phyloP scores from a whole-genome alignment of 2,329 filamentous ascomycete genomes.

The Phaeophleospora eucalypticola region DNA sequence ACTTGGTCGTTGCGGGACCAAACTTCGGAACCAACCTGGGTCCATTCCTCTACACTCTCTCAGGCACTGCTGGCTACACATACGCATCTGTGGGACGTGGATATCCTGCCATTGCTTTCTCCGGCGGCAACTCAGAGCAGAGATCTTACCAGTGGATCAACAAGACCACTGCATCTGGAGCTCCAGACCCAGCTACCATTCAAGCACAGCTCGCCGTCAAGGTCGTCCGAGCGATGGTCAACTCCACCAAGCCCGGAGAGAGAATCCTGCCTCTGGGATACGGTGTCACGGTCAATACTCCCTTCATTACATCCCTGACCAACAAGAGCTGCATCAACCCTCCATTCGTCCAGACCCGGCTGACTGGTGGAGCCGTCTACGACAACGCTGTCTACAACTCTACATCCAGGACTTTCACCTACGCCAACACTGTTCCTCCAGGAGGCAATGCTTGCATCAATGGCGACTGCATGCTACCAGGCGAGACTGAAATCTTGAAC shows the following conservation, averaged over 20 bases:
- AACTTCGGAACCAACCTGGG: slow-evolving; percentile 55
- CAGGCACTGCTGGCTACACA: slow-evolving; percentile 49
- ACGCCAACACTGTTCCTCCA: slow-evolving; percentile 37
- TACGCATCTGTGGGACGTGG: slow-evolving; percentile 47
- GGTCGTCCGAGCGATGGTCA: slow-evolving; percentile 44
- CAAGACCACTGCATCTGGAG: slow-evolving; percentile 32
- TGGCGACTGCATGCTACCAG: slow-evolving; percentile 49
- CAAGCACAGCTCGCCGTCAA: slow-evolving; percentile 42
- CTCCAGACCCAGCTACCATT: slow-evolving; percentile 41
- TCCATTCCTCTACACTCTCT: slow-evolving; percentile 51
- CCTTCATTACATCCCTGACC: slow-evolving; percentile 38
- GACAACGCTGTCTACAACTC: slow-evolving; percentile 45
- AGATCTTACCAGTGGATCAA: slow-evolving; percentile 45
- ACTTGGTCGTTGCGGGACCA: slow-evolving; percentile 53
- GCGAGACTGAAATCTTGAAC: slow-evolving; percentile 48
- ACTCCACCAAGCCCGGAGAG: slow-evolving; percentile 32
- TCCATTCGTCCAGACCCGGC: slow-evolving; percentile 45
- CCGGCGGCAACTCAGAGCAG: slow-evolving; percentile 40
- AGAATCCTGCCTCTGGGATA: slow-evolving; percentile 47
- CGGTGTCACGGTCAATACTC: slow-evolving; percentile 50
- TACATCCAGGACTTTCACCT: slow-evolving; percentile 43
- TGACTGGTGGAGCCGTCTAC: slow-evolving; percentile 48
- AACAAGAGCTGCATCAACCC: slow-evolving; percentile 41
- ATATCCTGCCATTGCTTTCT: slow-evolving; percentile 49
- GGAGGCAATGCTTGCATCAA: slow-evolving; percentile 45